Conservation (phyloP, 2,329 filamentous ascomycete species). For the Venturia oleaginea region DNA sequence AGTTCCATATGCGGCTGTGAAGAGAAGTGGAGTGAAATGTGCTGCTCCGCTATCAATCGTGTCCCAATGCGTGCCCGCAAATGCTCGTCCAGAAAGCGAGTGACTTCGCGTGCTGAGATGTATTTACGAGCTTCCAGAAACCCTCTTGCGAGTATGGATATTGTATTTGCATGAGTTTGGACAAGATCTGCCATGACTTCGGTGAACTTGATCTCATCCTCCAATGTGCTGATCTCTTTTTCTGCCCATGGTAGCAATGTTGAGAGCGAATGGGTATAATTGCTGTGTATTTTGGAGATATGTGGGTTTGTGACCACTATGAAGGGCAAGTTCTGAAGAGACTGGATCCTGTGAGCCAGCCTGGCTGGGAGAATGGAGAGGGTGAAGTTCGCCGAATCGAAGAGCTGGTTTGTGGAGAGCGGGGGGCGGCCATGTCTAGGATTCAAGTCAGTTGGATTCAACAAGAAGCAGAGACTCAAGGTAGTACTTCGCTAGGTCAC, state of each 20-base stretch:
- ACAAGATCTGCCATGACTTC: constrained; percentile 93
- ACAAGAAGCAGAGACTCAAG: background rate
- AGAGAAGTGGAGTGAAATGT: constrained; percentile 77
- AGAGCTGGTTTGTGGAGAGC: constrained; percentile 67
- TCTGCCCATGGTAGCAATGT: constrained; percentile 80
- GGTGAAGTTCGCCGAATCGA: constrained; percentile 91
- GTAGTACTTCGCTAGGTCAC: constrained; percentile 75
- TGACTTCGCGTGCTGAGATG: constrained; percentile 75
- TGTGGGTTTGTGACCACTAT: constrained; percentile 98
- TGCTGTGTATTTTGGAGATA: constrained; percentile 88
- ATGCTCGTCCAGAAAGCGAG: constrained; percentile 85
- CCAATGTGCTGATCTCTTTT: constrained; percentile 61
- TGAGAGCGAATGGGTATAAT: constrained; percentile 88
- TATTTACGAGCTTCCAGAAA: constrained; percentile 92
- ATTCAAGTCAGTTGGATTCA: constrained; percentile 16
- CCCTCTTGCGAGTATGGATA: constrained; percentile 80
- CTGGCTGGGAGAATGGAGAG: constrained; percentile 85
- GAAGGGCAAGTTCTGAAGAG: constrained; percentile 85
- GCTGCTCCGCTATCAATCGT: constrained; percentile 87
- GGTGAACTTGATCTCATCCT: constrained; percentile 86
- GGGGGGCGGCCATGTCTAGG: constrained; percentile 71
- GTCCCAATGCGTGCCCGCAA: constrained; percentile 90
- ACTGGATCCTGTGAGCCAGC: constrained; percentile 87
- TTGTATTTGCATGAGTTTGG: constrained; percentile 87
- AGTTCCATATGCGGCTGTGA: constrained; percentile 61